Base-by-base conservation (phyloP, 2,329 filamentous ascomycete species). In the Sarocladium strictum region DNA sequence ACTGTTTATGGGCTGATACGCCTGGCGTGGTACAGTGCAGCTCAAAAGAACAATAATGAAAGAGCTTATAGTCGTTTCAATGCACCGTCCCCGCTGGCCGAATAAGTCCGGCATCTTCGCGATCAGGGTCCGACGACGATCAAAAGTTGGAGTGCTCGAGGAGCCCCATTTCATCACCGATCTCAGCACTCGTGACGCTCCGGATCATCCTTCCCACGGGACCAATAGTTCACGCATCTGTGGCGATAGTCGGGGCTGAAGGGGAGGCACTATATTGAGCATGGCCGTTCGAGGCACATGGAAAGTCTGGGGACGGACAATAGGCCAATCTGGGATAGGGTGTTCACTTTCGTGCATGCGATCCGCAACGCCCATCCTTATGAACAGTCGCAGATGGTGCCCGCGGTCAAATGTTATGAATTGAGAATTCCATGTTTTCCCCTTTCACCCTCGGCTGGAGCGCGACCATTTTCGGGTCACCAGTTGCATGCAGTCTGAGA, bases 21-120 rank as follows among this genome's bases (percentile, higher is more conserved):
- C 7, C 19, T 51, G 12, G 47, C 15, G 27, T 35, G 27, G 12
- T 51, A 29, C 27, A 17, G 47, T 35, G 17, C 17, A 35, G 11
- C 7, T 15, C n/a, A 7, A 17, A 51, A 29, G 6, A 33, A 23
- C 19, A 27, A 32, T 49, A 49, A 29, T 35, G 3, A n/a, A 17
- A 51, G n/a, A 11, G 29, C 27, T 32, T 51, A 35, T 51, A 23
- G 27, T 35, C 24, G 47, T 51, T 51, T 51, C 47, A 51, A 51
- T 35, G 47, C 5, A n/a, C n/a, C 26, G 12, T 23, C 12, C 17
- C 15, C 47, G 9, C 47, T 51, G 27, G 27, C 29, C 35, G 47
- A 51, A 32, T 32, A 10, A 33, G 27, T 15, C 29, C 47, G 47
- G 47, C 27, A 51, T 51, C 29, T 51, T 51, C 47, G 47, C 47